Evolutionary conservation across 768 basidiomycete species (phyloP), one percentile per base, ranked within the genome.

Genomic region (Sistotremastrum suecicum): DNA sequence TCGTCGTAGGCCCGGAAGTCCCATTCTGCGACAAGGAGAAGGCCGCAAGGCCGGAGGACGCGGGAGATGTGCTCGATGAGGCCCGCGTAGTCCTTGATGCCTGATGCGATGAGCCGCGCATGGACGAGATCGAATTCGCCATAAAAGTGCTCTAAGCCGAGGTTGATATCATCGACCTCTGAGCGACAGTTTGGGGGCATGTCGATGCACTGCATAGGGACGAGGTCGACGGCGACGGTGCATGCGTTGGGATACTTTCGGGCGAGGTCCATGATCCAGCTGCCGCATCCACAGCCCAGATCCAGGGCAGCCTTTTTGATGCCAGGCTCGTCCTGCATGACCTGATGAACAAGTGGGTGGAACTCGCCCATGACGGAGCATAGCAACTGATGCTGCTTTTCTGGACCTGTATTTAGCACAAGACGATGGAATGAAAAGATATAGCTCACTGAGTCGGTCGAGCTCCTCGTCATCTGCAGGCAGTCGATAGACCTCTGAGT

Each of bases 141-240:
- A 54, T 80, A 83, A 58, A 78, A 86, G 62, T 88, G 85, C 53
- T 86, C 82, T 28, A 88, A 64, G 3, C 85, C 84, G 11, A 86
- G 73, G 61, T 88, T 88, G 57, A 87, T 77, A 57, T 88, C 85
- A 57, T 87, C 85, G 5, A 86, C 72, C 59, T 88, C 84, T 50
- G 50, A 83, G 80, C 82, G 75, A 60, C 74, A 73, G 57, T 87
- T 86, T 37, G 64, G 64, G 35, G 82, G 83, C 74, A 85, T 78
- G 34, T 66, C 57, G 40, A 81, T 82, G 52, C 37, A 51, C 61
- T 83, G 78, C 80, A 86, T 81, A 45, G 84, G 84, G 50, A 84
- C 76, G 30, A 87, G 67, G 61, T 88, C 84, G 32, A 87, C 81
- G 35, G 79, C 85, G 31, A 87, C 79, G 28, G 74, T 71, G 51